Percentiles rank a stretch among this genome's conserved stretches.
Evolutionary conservation across 192 early-diverging fungal genomes (phyloP).

Genomic region (Linnemannia elongata): DNA sequence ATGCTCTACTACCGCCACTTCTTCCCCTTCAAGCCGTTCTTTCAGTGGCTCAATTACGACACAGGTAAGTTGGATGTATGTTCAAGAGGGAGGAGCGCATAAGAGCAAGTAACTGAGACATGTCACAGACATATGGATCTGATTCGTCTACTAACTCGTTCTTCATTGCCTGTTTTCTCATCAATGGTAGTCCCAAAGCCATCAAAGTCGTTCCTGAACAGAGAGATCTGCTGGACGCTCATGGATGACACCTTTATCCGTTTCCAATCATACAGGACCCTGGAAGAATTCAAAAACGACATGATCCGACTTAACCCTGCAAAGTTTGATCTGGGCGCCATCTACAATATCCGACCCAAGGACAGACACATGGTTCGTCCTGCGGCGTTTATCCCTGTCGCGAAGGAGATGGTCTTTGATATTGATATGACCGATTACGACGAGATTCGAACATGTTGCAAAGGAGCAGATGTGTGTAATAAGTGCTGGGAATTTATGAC

Average conservation of each 20-base stretch:
- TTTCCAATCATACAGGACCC: slow-evolving; percentile 85
- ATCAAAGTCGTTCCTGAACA: slow-evolving; percentile 82
- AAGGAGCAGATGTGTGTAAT: slow-evolving; percentile 85
- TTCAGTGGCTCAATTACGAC: slow-evolving; percentile 89
- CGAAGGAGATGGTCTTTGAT: slow-evolving; percentile 97
- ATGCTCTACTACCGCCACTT: slow-evolving; percentile 86
- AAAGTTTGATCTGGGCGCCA: slow-evolving; percentile 98
- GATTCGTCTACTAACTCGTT: background rate
- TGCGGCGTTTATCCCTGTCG: slow-evolving; percentile 79
- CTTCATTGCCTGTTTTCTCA: background rate
- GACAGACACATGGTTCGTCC: slow-evolving; percentile 83
- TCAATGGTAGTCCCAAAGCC: slow-evolving; percentile 53
- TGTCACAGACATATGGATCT: no score
- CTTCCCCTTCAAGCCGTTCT: slow-evolving; percentile 89
- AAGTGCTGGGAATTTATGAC: slow-evolving; percentile 98
- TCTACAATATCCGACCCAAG: slow-evolving; percentile 88
- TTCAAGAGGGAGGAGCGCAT: no score
- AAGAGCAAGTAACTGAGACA: no score
- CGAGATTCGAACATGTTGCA: slow-evolving; percentile 95
- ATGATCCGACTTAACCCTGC: slow-evolving; percentile 81
- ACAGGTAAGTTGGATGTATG: slow-evolving; percentile 56
- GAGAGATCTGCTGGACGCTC: slow-evolving; percentile 95
- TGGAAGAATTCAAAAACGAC: slow-evolving; percentile 81
- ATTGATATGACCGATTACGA: slow-evolving; percentile 99
- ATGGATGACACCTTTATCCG: slow-evolving; percentile 87